These are phyloP conservation scores for Starmerella potacharoeniae DNA, from an alignment of 805 yeast species.

Conservation along the genomic window DNA sequence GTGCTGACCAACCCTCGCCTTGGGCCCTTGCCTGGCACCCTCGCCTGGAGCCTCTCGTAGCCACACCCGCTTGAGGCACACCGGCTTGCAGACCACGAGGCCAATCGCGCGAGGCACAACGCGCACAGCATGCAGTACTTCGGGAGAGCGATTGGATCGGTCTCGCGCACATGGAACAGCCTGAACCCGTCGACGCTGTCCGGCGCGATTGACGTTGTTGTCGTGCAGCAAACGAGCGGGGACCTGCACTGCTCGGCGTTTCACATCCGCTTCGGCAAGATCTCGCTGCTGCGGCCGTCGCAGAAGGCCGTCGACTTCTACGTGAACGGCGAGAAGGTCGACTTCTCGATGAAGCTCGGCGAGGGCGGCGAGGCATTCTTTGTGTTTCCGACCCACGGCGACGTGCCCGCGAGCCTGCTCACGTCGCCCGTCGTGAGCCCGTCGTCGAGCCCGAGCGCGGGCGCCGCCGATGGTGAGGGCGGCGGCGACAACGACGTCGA, in stretches of 20 bases:
- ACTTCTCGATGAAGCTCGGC: constrained; percentile 89
- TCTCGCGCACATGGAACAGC: constrained; percentile 94
- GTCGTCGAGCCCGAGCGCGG: constrained; percentile 30
- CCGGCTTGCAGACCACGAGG: too few species aligned
- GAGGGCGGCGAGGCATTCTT: constrained; percentile 98
- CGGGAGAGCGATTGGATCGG: constrained; percentile 88
- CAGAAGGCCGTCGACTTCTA: constrained; percentile 85
- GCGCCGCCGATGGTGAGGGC: neutral
- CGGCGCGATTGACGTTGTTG: constrained; percentile 95
- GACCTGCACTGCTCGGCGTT: constrained; percentile 84
- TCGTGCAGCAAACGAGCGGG: constrained; percentile 77
- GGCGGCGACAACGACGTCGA: constrained; percentile 22
- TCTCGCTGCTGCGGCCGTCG: constrained; percentile 82
- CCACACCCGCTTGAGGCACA: neutral
- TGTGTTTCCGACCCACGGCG: constrained; percentile 71
- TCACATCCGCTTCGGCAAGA: constrained; percentile 92
- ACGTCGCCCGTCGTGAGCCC: constrained; percentile 86
- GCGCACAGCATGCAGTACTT: constrained; percentile 70
- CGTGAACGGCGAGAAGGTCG: constrained; percentile 71
- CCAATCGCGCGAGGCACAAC: too few species aligned
- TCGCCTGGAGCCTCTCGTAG: neutral
- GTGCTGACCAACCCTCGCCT: neutral
- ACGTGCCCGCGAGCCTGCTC: constrained; percentile 64
- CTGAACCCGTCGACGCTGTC: constrained; percentile 91
- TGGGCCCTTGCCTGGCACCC: neutral